Evolutionary conservation across 2,329 filamentous ascomycete species (phyloP), one percentile per base, ranked within the genome.

Genomic region (Colletotrichum sp.): DNA sequence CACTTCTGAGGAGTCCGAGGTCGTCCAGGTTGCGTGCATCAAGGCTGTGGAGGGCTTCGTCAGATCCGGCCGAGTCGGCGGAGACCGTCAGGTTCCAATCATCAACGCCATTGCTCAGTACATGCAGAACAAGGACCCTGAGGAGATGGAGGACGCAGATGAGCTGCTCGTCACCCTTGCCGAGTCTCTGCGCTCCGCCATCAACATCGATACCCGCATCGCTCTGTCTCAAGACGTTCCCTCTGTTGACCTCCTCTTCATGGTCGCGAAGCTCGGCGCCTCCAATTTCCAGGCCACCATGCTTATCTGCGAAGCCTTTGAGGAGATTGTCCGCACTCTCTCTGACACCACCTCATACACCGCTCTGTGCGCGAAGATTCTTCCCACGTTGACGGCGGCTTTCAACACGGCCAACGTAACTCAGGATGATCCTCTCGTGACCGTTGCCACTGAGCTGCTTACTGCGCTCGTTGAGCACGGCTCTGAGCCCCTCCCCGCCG

Each of bases 1-100:
- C 78, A 92, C 92, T 12, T 88, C 88, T 44, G 96, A 98, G 78
- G 88, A 92, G 25, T 94, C 95, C 0, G 96, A 98, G 83, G 92
- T 99, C 44, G 96, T 99, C 59, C 95, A 97, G 83, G 96, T 98
- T 22, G 93, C 96, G 25, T 98, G 95, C 81, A 94, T 99, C 80
- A 96, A 96, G 82, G 94, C 95, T 3, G 86, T 98, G 44, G 95
- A 98, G 81, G 90, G 90, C 19, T 90, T 93, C 74, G 88, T 93
- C 68, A 88, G 86, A 76, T 88, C 89, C 83, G 83, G 90, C 84
- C 81, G 88, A 88, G 86, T 90, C 4, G 82, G 86, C 8, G 80
- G 83, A 9, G 90, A 91, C 74, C 88, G 87, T 62, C 96, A 98
- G 82, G 80, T 88, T 2, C 86, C 88, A 25, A 89, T 94, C 74